A percentile compares a stretch with the other conserved stretches of the same genome.
phyloP scores from a whole-genome alignment of 305 asterid species.

The Fraxinus baroniana region DNA sequence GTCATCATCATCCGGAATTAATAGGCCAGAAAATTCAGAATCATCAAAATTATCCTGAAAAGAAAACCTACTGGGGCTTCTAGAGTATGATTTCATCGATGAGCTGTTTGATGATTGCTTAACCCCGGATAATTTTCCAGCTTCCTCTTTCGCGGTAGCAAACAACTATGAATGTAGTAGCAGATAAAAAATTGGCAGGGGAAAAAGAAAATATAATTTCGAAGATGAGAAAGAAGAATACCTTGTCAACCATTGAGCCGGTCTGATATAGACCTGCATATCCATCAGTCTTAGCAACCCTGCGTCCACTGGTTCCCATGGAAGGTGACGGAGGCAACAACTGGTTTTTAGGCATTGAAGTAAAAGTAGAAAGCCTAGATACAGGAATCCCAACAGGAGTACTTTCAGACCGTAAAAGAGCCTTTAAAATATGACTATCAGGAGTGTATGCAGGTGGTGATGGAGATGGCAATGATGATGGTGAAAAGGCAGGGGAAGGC shows the following conservation, averaged over 20 bases:
- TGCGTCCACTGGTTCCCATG: slow-evolving; percentile 30
- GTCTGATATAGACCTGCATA: slow-evolving; percentile 39
- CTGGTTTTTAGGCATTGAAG: slow-evolving; percentile 43
- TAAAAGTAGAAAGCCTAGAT: slow-evolving; percentile 46
- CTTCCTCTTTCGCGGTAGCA: slow-evolving; percentile 42
- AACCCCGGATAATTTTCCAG: slow-evolving; percentile 37
- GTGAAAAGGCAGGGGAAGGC: slow-evolving; percentile 62
- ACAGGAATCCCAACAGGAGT: slow-evolving; percentile 70
- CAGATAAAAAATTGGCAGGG: background rate
- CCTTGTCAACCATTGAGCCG: slow-evolving; percentile 56
- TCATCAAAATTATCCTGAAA: slow-evolving; percentile 71
- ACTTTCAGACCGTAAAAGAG: slow-evolving; percentile 67
- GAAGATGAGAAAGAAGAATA: slow-evolving; percentile 24
- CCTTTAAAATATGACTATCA: slow-evolving; percentile 41
- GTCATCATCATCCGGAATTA: slow-evolving; percentile 69
- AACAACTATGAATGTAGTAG: slow-evolving; percentile 41
- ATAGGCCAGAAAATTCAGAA: slow-evolving; percentile 66
- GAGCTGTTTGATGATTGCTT: slow-evolving; percentile 48
- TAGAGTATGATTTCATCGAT: slow-evolving; percentile 55
- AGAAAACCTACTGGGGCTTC: slow-evolving; percentile 61
- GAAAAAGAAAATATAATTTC: background rate
- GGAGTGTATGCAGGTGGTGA: slow-evolving; percentile 61
- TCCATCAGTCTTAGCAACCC: slow-evolving; percentile 36
- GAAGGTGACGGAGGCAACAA: slow-evolving; percentile 55
- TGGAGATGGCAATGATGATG: slow-evolving; percentile 57